A percentile compares a stretch with the other conserved stretches of the same genome.
Evolutionary conservation across 2,329 filamentous ascomycete species (phyloP).

Genomic region (Paramyrothecium sp.): DNA sequence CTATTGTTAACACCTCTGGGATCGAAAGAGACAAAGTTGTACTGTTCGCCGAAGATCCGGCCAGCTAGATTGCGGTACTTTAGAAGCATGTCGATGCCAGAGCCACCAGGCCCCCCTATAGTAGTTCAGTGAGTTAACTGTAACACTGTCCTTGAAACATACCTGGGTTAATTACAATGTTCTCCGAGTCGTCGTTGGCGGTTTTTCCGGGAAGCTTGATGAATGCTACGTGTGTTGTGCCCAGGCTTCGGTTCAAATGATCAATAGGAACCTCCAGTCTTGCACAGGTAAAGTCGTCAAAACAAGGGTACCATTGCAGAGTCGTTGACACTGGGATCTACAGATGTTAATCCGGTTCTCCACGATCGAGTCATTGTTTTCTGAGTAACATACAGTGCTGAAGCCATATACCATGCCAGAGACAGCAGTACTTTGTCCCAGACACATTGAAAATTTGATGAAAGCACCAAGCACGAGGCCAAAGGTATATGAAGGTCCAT

Average conservation of each 20-base stretch:
- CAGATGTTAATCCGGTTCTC: no score
- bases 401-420: no score
- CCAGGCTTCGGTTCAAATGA: conserved; percentile 21
- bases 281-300: conserved; percentile 25
- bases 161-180: conserved; percentile 24
- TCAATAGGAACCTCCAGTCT: conserved; percentile 27
- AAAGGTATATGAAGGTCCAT: no score
- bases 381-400: no score
- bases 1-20: conserved; percentile 38
- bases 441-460: no score
- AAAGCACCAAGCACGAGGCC: no score
- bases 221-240: conserved; percentile 27
- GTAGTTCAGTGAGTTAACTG: conserved; percentile 10
- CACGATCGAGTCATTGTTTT: no score
- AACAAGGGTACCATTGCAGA: conserved; percentile 28
- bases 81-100: conserved; percentile 29
- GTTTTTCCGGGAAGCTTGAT: conserved; percentile 26
- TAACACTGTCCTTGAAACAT: not conserved
- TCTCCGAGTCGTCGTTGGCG: conserved; percentile 22
- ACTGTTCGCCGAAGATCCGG: conserved; percentile 34
- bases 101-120: conserved; percentile 34
- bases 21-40: conserved; percentile 40
- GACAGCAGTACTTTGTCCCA: no score
- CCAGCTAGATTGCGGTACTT: conserved; percentile 12
- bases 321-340: conserved; percentile 26